Evolutionary conservation across 2,329 filamentous ascomycete genomes (phyloP).

Genomic region (Colletotrichum sp.): DNA sequence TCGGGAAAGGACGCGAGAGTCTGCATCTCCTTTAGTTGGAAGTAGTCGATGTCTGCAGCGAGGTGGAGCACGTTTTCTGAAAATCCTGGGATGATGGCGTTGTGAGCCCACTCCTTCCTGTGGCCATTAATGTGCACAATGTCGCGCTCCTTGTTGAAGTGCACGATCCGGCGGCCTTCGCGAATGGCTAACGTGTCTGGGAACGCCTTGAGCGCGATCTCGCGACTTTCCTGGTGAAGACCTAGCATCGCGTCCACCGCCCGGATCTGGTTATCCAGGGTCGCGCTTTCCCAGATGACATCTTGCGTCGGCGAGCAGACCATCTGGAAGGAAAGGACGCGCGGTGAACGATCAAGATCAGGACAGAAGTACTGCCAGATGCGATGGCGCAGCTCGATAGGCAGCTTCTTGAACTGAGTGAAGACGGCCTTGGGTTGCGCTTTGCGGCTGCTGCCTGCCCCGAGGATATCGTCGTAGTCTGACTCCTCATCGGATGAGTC

Average conservation of each 20-base stretch:
- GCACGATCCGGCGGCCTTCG: conserved; percentile 27
- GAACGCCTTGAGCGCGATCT: conserved; percentile 31
- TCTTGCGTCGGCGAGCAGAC: neutral
- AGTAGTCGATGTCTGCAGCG: conserved; percentile 21
- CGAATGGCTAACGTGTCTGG: conserved; percentile 37
- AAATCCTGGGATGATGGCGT: conserved; percentile 28
- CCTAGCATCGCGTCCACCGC: conserved; percentile 33
- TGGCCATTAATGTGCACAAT: conserved; percentile 25
- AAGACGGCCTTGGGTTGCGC: conserved; percentile 19
- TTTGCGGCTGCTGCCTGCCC: neutral
- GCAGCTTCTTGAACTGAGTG: conserved; percentile 31
- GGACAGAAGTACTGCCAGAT: conserved; percentile 38
- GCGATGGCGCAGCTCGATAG: conserved; percentile 35
- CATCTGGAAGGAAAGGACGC: conserved; percentile 32
- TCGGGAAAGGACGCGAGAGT: conserved; percentile 23
- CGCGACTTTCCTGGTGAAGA: conserved; percentile 39
- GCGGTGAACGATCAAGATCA: conserved; percentile 27
- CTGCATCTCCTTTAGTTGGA: neutral
- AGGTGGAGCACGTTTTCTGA: conserved; percentile 32
- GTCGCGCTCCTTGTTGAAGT: conserved; percentile 35
- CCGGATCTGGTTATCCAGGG: conserved; percentile 19
- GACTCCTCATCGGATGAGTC: conserved; percentile 29
- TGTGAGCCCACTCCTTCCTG: neutral
- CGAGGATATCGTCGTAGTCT: neutral
- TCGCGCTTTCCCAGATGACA: conserved; percentile 9